Conservation (phyloP, 78 protist genomes). For the Dictyostelium firmibasis region DNA sequence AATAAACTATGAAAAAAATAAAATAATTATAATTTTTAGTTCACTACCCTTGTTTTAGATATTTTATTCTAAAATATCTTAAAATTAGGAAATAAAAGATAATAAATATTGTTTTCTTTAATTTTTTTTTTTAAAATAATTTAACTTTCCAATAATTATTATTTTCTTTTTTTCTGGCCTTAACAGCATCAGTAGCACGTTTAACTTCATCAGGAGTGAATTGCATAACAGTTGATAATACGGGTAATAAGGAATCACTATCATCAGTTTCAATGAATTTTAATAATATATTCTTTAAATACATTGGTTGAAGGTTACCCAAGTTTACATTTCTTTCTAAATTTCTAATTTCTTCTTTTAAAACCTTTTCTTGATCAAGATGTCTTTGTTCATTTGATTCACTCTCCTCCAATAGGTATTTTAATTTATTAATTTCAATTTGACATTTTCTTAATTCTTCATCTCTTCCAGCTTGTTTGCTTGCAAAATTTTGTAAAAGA, state of each 20-base stretch:
- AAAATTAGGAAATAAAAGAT: no score
- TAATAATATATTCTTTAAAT: slow-evolving; percentile 42
- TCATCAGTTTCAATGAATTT: slow-evolving; percentile 66
- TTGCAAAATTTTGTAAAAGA: slow-evolving; percentile 47
- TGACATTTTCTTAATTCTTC: slow-evolving; percentile 59
- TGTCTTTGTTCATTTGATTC: slow-evolving; percentile 60
- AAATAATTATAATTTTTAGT: no score
- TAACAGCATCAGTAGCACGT: background rate
- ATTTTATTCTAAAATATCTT: no score
- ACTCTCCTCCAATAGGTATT: slow-evolving; percentile 1
- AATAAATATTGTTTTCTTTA: background rate
- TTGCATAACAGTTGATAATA: slow-evolving; percentile 28
- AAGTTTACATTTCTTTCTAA: slow-evolving; percentile 14
- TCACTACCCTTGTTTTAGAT: no score
- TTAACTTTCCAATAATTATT: slow-evolving; percentile 15
- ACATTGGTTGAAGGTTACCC: slow-evolving; percentile 3
- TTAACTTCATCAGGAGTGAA: slow-evolving; percentile 48
- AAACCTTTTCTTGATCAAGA: slow-evolving; percentile 45
- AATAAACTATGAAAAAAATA: no score
- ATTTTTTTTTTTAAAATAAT: slow-evolving; percentile 2
- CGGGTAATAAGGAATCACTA: slow-evolving; percentile 24
- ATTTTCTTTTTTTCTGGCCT: slow-evolving; percentile 6
- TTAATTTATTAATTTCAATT: slow-evolving; percentile 9
- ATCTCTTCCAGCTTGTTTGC: slow-evolving; percentile 65
- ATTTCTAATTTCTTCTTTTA: slow-evolving; percentile 68